Evolutionary conservation across 148 eudicot species (phyloP), one percentile per base, ranked within the genome.

Genomic region (Heliosperma pusillum): DNA sequence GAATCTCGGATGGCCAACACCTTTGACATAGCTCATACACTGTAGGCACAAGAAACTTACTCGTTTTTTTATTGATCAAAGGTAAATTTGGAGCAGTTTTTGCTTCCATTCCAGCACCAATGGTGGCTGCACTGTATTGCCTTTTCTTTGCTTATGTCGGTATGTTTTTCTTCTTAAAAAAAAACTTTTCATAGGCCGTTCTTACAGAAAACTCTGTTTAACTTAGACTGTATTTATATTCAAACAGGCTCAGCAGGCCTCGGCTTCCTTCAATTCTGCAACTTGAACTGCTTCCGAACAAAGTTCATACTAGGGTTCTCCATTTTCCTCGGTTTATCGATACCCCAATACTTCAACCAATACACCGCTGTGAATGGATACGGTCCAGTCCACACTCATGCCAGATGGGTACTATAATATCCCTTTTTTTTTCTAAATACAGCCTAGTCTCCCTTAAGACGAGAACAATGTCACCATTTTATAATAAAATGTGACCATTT

Each of bases 81-180:
- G 98, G 93, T 47, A 94, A 94, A 87, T 94, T 94, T 68, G 98
- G 98, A 68, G 98, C 98, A 11, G 82, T 94, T 26, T 90, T 89
- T 76, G 98, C 98, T 53, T 94, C 98, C 63, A 91, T 91, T 66
- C 97, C 97, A 16, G 85, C 93, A 26, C 97, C 97, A 15, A 91
- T 91, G 27, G 83, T 91, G 66, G 98, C 96, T 59, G 98, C 97
- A 24, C 68, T 94, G 66, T 94, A 91, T 70, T 94, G 98, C 72
- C 83, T 94, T 53, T 90, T 94, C 86, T 91, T 94, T 53, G 98
- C 96, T 53, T 94, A 94, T 74, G 92, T 91, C 66, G 98, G 98
- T 94, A 84, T 3, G 94, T 67, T 36, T 17, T 63, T 52, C 45
- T 58, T 36, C 19, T 53, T 0, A 40, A 30, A 6, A n/a, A 64